Percentiles rank a stretch among this genome's conserved stretches.
phyloP scores from a whole-genome alignment of 192 early-diverging fungal genomes.

The Ambispora gerdemannii region DNA sequence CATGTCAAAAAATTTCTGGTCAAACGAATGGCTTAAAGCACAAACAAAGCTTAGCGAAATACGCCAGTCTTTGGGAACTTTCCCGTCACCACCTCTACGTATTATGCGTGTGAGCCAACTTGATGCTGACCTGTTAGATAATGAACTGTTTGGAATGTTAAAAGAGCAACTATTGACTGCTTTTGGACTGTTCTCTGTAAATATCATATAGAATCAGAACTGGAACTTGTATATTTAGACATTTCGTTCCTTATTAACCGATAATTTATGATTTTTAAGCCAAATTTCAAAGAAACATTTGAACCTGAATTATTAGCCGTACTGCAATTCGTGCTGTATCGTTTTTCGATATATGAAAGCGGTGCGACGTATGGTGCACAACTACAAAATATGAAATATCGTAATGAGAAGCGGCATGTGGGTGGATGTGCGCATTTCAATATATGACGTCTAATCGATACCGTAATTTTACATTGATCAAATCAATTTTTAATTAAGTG shows the following conservation, averaged over 20 bases:
- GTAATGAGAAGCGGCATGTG: slow-evolving; percentile 60
- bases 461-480: neutral
- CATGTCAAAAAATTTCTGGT: too few species aligned
- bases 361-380: slow-evolving; percentile 78
- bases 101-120: slow-evolving; percentile 80
- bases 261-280: slow-evolving; percentile 33
- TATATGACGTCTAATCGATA: slow-evolving; percentile 7
- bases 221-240: slow-evolving; percentile 16
- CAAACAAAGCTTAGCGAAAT: slow-evolving; percentile 48
- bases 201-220: slow-evolving; percentile 19
- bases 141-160: slow-evolving; percentile 70
- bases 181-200: slow-evolving; percentile 68
- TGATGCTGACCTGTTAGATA: slow-evolving; percentile 79
- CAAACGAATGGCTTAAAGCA: slow-evolving; percentile 48
- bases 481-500: slow-evolving; percentile 37
- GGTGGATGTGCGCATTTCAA: slow-evolving; percentile 48
- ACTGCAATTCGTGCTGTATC: slow-evolving; percentile 67
- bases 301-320: slow-evolving; percentile 70
- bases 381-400: slow-evolving; percentile 81
- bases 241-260: neutral
- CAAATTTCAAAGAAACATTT: slow-evolving; percentile 56
- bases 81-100: slow-evolving; percentile 51
- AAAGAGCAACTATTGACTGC: slow-evolving; percentile 72
- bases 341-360: slow-evolving; percentile 69
- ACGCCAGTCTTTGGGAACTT: slow-evolving; percentile 48